Evolutionary conservation across 495 filamentous ascomycete species (phyloP).

Genomic region (Cetradonia linearis): DNA sequence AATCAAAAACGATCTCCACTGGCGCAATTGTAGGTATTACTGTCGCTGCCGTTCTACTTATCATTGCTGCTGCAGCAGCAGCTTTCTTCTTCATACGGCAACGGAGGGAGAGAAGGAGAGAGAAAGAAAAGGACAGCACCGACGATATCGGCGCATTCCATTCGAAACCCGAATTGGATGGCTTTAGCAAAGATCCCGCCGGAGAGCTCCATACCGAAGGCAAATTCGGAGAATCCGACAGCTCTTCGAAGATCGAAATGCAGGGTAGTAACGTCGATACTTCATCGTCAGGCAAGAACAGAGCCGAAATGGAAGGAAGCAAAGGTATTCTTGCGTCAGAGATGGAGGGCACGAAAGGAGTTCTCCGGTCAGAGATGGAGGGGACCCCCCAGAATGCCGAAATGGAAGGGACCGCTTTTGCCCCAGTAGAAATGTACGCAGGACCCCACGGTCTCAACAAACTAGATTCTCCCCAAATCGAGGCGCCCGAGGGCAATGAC

Average conservation of each 20-base stretch:
- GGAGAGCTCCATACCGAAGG: slow-evolving; percentile 9
- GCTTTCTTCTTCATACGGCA: slow-evolving; percentile 8
- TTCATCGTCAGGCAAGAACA: neutral
- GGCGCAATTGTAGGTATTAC: slow-evolving; percentile 20
- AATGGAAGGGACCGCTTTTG: slow-evolving; percentile 9
- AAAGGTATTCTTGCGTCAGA: slow-evolving; percentile 13
- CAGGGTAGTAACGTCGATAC: slow-evolving; percentile 14
- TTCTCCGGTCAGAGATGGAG: slow-evolving; percentile 17
- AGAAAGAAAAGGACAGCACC: neutral
- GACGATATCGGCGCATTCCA: slow-evolving; percentile 11
- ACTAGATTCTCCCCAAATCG: slow-evolving; percentile 3
- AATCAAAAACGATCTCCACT: slow-evolving; percentile 13
- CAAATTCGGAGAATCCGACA: slow-evolving; percentile 15
- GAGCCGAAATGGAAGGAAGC: slow-evolving; percentile 20
- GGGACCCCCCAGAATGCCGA: slow-evolving; percentile 14
- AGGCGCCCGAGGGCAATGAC: slow-evolving; percentile 7
- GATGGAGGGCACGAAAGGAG: slow-evolving; percentile 9
- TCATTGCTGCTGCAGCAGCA: slow-evolving; percentile 5
- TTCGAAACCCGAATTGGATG: slow-evolving; percentile 22
- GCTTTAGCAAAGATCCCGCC: slow-evolving; percentile 4
- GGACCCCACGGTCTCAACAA: slow-evolving; percentile 18
- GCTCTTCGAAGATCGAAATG: slow-evolving; percentile 17
- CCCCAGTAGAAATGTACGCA: slow-evolving; percentile 20
- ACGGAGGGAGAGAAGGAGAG: slow-evolving; percentile 7
- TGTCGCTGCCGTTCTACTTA: slow-evolving; percentile 13